phyloP scores from a whole-genome alignment of 129 eudicot species.

The Calendula officinalis region DNA sequence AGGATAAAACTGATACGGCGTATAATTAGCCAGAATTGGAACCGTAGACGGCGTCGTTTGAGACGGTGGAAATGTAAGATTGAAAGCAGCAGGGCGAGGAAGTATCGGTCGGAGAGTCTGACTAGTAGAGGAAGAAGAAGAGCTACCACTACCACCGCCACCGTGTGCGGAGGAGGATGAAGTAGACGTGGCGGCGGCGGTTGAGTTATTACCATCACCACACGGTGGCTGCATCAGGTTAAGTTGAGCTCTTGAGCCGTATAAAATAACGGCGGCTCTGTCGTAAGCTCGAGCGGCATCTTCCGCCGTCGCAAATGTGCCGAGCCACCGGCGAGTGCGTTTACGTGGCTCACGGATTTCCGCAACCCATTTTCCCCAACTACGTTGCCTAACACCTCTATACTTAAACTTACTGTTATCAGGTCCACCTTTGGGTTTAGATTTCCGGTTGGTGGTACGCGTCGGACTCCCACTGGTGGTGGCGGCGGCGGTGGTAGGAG shows the following conservation, averaged over 20 bases:
- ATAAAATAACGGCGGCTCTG: slow-evolving; percentile 67
- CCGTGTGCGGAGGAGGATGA: slow-evolving; percentile 14
- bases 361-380: slow-evolving; percentile 95
- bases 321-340: slow-evolving; percentile 76
- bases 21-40: slow-evolving; percentile 20
- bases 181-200: slow-evolving; percentile 3
- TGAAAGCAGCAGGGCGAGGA: slow-evolving; percentile 61
- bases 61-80: slow-evolving; percentile 30
- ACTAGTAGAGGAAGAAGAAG: slow-evolving; percentile 42
- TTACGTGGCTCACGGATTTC: slow-evolving; percentile 87
- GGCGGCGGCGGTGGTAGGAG: slow-evolving; percentile 18
- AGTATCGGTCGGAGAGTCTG: slow-evolving; percentile 70
- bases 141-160: slow-evolving; percentile 18
- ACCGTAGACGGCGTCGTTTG: slow-evolving; percentile 22
- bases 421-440: slow-evolving; percentile 69
- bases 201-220: background rate
- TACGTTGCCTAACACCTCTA: slow-evolving; percentile 77
- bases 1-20: slow-evolving; percentile 48
- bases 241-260: slow-evolving; percentile 73
- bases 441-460: slow-evolving; percentile 21
- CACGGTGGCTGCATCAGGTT: slow-evolving; percentile 60
- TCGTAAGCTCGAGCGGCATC: slow-evolving; percentile 90
- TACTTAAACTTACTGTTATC: slow-evolving; percentile 66
- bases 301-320: slow-evolving; percentile 82
- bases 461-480: slow-evolving; percentile 3